Evolutionary conservation across 108 stramenopile genomes (phyloP).

Genomic region (Ochromonas danica): DNA sequence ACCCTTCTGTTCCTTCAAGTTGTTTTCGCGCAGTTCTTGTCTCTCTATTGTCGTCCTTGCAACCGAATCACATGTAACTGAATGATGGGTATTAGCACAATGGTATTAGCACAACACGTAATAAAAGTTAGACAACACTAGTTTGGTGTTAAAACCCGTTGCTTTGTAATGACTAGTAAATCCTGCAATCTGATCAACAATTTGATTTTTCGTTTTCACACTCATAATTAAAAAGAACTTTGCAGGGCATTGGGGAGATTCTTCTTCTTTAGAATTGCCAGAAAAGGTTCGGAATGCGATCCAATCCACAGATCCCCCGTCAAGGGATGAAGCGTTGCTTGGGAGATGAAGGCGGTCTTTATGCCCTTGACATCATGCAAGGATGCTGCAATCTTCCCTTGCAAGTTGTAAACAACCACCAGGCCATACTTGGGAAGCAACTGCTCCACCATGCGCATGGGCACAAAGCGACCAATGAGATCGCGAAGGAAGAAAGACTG

Average conservation of each 20-base stretch:
- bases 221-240: too few relatives aligned
- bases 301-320: background rate
- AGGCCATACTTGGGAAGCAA: background rate
- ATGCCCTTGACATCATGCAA: background rate
- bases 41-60: too few relatives aligned
- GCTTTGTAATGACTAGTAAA: too few relatives aligned
- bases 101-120: too few relatives aligned
- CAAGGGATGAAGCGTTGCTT: background rate
- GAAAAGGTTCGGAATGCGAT: background rate
- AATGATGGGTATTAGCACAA: too few relatives aligned
- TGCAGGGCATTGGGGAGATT: background rate
- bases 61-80: too few relatives aligned
- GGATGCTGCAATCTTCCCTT: background rate
- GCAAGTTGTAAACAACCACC: background rate
- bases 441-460: background rate
- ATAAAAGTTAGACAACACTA: too few relatives aligned
- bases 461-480: background rate
- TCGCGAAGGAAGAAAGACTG: background rate
- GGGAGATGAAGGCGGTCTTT: background rate
- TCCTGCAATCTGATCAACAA: too few relatives aligned
- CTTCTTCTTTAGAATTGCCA: background rate
- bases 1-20: too few relatives aligned
- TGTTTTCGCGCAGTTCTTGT: too few relatives aligned
- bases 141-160: too few relatives aligned
- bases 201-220: too few relatives aligned